Conservation (phyloP, 495 filamentous ascomycete genomes). For the Penicillium paxilli region DNA sequence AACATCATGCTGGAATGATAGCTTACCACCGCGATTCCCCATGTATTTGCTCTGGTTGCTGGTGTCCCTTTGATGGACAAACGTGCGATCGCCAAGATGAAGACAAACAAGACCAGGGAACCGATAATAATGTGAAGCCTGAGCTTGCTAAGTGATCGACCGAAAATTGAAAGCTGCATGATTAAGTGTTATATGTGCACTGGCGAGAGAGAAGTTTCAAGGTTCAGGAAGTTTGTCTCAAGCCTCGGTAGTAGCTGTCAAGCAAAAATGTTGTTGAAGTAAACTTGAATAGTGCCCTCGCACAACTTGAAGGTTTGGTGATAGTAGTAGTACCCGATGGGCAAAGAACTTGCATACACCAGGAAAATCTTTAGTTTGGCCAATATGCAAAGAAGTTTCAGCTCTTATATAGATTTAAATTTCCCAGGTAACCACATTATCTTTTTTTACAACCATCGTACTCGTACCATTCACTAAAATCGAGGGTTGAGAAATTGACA, state of each 20-base stretch:
- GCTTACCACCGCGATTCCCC: constrained; percentile 30
- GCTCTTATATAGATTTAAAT: not conserved
- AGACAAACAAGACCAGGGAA: constrained; percentile 11
- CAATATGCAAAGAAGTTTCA: not conserved
- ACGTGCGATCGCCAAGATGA: constrained; percentile 25
- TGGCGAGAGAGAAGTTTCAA: no score
- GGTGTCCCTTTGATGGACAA: constrained; percentile 22
- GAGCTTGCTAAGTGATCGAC: not conserved
- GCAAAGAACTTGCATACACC: no score
- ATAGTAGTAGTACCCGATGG: no score
- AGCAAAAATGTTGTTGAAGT: no score
- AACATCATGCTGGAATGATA: no score
- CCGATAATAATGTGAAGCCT: constrained; percentile 18
- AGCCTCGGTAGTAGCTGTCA: no score
- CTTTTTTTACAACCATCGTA: not conserved
- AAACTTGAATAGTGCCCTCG: not conserved
- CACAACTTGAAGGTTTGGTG: no score
- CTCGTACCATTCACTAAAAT: not conserved
- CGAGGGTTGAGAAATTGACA: no score
- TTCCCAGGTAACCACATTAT: not conserved
- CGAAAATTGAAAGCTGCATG: not conserved
- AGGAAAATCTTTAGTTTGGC: not conserved
- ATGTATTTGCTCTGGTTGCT: constrained; percentile 19
- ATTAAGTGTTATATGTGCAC: no score
- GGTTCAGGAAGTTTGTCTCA: no score